Base-by-base conservation (phyloP, 352 stramenopile genomes). In the Sclerospora graminicola region DNA sequence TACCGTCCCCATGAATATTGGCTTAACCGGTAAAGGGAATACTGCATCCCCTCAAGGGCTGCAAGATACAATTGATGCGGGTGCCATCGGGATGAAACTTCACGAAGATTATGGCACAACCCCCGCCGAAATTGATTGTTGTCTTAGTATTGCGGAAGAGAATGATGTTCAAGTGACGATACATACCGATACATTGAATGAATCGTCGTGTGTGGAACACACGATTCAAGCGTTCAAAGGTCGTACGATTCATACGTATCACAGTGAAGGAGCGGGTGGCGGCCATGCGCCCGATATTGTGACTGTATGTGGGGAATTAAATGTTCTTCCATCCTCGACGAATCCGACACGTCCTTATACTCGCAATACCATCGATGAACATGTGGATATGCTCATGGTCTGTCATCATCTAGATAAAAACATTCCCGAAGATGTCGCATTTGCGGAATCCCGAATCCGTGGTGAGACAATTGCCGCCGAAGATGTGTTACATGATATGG, bases 331-430 rank as follows among this genome's bases (percentile, higher is more conserved):
- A 14, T 97, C 85, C 51, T 97, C 85, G 0, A 98, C 95, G 0
- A 98, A 98, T 71, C 95, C 95, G 8, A 98, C 95, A 23, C 81
- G 91, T 34, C 95, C 95, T 3, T 98, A 96, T 60, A 98, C 94
- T 9, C 69, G 78, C 31, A 98, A 98, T 63, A 98, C 95, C 18
- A 97, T 98, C 46, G 95, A 98, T 47, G 95, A 98, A 57, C 95
- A 98, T 61, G 82, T 98, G 23, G 95, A 98, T 69, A 98, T 98
- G 95, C 73, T 98, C 19, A 98, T 98, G 94, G 94, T 98, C 23
- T 98, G 95, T 56, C 95, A 98, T 62, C 95, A 98, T 57, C 77
- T 98, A 47, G 88, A 98, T 66, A 87, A 94, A 49, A 88, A 81
- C 47, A 97, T 98, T 49, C 82, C 87, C 0, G 94, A 98, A 60